phyloP scores from a whole-genome alignment of 2,329 filamentous ascomycete species.

The Rutstroemia sp. region DNA sequence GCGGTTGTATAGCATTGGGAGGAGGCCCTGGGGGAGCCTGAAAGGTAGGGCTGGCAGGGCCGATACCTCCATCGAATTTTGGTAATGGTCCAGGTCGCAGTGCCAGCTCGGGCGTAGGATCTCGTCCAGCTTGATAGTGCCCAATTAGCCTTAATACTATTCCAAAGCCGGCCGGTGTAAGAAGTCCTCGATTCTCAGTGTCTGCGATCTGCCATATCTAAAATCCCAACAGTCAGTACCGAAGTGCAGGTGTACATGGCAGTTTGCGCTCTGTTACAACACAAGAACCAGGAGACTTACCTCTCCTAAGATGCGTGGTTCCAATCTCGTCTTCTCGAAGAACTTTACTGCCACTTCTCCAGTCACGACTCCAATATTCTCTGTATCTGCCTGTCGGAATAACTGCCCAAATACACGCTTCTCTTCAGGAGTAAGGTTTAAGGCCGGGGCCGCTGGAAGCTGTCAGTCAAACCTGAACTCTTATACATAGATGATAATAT shows the following conservation, averaged over 20 bases:
- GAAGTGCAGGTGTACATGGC: too few relatives aligned
- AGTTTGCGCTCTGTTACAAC: not conserved
- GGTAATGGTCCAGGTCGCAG: conserved; percentile 83
- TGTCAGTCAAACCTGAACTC: conserved; percentile 14
- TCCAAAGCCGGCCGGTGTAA: conserved; percentile 89
- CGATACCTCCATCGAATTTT: conserved; percentile 71
- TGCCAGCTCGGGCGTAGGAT: conserved; percentile 74
- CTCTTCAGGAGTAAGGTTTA: conserved; percentile 86
- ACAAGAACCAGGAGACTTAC: conserved; percentile 35
- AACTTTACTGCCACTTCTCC: conserved; percentile 95
- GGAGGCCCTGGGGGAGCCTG: conserved; percentile 41
- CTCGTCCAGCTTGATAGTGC: conserved; percentile 82
- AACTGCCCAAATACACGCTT: conserved; percentile 90
- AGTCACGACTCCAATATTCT: conserved; percentile 86
- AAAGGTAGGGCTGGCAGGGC: conserved; percentile 35
- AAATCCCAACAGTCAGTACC: not conserved
- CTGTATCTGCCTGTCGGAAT: conserved; percentile 87
- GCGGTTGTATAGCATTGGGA: conserved; percentile 41
- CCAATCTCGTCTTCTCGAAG: conserved; percentile 90
- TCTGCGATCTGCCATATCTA: conserved; percentile 99
- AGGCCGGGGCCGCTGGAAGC: conserved; percentile 50
- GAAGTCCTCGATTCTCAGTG: conserved; percentile 87
- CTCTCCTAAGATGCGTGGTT: conserved; percentile 80
- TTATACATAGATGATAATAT: not conserved
- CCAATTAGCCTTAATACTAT: conserved; percentile 90